Conservation (phyloP, 768 basidiomycete genomes). For the Pleurotus eryngii region DNA sequence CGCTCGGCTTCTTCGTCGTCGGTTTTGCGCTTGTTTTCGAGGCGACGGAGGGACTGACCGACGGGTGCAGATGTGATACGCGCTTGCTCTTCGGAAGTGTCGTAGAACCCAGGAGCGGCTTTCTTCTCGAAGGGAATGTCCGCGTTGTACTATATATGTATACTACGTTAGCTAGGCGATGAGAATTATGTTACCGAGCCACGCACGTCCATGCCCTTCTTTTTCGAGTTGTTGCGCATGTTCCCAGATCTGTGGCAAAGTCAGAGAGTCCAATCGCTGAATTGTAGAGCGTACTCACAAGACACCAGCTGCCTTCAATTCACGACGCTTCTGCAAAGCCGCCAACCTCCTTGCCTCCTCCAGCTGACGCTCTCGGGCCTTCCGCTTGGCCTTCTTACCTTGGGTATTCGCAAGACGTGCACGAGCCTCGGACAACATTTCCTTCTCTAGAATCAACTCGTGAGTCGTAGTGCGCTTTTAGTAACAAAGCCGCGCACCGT, state of each 20-base stretch:
- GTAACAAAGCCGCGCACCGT: conserved; percentile 51
- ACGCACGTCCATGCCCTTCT: conserved; percentile 92
- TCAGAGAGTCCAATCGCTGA: conserved; percentile 5
- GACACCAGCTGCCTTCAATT: conserved; percentile 96
- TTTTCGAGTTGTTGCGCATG: conserved; percentile 92
- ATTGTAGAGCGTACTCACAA: conserved; percentile 52
- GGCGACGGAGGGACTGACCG: conserved; percentile 84
- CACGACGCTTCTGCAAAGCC: conserved; percentile 95
- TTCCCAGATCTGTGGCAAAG: conserved; percentile 30
- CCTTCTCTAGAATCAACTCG: conserved; percentile 67
- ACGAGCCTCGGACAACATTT: conserved; percentile 98
- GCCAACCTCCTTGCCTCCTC: conserved; percentile 95
- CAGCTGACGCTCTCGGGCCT: conserved; percentile 93
- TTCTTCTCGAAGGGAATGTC: conserved; percentile 99
- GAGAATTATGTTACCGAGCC: background rate
- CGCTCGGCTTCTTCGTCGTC: conserved; percentile 93
- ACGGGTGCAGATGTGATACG: conserved; percentile 84
- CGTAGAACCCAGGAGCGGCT: conserved; percentile 93
- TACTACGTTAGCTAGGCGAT: conserved; percentile 7
- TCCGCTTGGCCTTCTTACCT: conserved; percentile 99
- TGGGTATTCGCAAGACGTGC: conserved; percentile 98
- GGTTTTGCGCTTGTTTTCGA: conserved; percentile 93
- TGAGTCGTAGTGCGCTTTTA: background rate
- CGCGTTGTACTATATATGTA: conserved; percentile 75
- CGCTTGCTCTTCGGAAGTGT: conserved; percentile 91